Conservation (phyloP, 1,139 yeast genomes). For the Candida mesenterica region DNA sequence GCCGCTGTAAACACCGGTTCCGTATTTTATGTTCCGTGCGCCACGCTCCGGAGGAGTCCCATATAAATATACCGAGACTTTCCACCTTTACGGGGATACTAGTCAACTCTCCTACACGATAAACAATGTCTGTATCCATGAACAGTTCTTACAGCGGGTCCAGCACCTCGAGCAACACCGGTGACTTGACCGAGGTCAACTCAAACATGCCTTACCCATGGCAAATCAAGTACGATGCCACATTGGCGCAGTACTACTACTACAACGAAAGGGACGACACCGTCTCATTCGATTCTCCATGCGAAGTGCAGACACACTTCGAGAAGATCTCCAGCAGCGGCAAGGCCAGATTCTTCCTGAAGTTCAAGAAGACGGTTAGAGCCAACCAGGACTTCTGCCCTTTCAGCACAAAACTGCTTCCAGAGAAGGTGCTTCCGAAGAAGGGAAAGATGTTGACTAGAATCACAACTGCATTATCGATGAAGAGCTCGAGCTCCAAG, state of each 20-base stretch:
- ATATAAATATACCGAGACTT: too few species aligned
- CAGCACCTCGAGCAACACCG: background rate
- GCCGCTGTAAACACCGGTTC: too few species aligned
- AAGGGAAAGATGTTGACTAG: conserved; percentile 19
- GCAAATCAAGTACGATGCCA: conserved; percentile 29
- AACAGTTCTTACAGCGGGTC: background rate
- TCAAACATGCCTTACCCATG: conserved; percentile 10
- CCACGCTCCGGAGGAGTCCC: too few species aligned
- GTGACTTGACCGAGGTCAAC: background rate
- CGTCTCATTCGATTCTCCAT: conserved; percentile 40
- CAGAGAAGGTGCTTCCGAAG: conserved; percentile 3
- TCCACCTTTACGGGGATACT: too few species aligned
- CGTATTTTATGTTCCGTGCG: too few species aligned
- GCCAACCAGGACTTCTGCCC: background rate
- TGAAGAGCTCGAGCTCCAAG: conserved; percentile 15
- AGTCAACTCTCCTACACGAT: too few species aligned
- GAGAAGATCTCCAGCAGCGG: background rate
- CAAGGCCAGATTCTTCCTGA: conserved; percentile 2
- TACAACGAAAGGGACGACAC: conserved; percentile 30
- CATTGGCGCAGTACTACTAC: conserved; percentile 39
- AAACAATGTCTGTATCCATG: background rate
- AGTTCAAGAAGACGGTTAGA: background rate
- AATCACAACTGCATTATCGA: conserved; percentile 14
- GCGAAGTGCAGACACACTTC: conserved; percentile 30
- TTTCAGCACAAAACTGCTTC: background rate